These are phyloP conservation scores for Phialophora chinensis DNA, from an alignment of 2,329 filamentous ascomycete species.

Conservation along the genomic window DNA sequence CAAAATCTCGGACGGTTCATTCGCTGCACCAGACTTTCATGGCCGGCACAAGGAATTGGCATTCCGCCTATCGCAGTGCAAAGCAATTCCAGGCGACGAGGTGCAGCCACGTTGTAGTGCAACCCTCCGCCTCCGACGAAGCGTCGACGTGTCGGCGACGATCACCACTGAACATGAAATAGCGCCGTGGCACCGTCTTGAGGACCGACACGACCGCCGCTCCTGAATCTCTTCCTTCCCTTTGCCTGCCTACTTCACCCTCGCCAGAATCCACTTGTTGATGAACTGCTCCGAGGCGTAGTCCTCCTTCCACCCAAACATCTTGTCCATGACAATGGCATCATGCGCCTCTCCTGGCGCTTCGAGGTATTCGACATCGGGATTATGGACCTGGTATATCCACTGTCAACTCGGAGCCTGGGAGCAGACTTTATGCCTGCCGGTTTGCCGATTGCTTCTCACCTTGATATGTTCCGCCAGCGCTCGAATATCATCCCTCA, in stretches of 20 bases:
- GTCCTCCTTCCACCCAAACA: slow-evolving; percentile 19
- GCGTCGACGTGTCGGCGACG: not conserved
- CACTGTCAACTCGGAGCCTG: not conserved
- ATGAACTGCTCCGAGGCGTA: slow-evolving; percentile 24
- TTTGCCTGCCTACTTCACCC: not conserved
- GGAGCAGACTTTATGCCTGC: not conserved
- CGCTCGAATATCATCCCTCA: slow-evolving; percentile 30
- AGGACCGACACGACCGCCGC: not conserved
- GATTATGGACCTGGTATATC: slow-evolving; percentile 13
- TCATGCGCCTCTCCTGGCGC: slow-evolving; percentile 25
- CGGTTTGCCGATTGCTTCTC: not conserved
- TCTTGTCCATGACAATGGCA: slow-evolving; percentile 21
- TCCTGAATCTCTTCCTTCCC: not conserved
- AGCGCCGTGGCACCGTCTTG: not conserved
- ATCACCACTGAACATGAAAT: not conserved
- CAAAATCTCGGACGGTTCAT: not conserved
- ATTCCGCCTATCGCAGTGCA: not conserved
- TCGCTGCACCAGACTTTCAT: not conserved
- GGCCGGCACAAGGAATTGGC: not conserved
- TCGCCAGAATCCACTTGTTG: slow-evolving; percentile 25
- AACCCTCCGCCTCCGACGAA: not conserved
- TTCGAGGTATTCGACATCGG: slow-evolving; percentile 26
- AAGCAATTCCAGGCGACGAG: not conserved
- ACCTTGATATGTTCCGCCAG: slow-evolving; percentile 28
- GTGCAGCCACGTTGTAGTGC: not conserved